Percentiles rank a stretch among this genome's conserved stretches.
Evolutionary conservation across 1,139 yeast species (phyloP).

Genomic region (Arxiozyma telluris): DNA sequence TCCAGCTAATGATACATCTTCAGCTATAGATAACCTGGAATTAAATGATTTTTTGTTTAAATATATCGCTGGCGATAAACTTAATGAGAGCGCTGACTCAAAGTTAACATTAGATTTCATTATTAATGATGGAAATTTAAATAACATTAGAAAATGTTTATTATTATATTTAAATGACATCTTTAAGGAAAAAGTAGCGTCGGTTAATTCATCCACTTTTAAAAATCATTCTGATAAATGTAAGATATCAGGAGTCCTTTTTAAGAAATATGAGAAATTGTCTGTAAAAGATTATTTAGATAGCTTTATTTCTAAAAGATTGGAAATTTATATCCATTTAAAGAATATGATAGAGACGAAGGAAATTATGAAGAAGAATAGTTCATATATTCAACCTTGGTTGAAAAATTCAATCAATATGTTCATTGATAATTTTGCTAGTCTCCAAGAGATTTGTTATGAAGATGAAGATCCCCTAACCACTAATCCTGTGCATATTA

Average conservation of each 20-base stretch:
- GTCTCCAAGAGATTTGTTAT: conserved; percentile 8
- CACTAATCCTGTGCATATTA: neutral
- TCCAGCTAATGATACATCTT: conserved; percentile 4
- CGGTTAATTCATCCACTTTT: conserved; percentile 1
- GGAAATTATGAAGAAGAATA: conserved; percentile 3
- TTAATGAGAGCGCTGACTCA: conserved; percentile 7
- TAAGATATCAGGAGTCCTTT: conserved; percentile 11
- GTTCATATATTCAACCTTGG: conserved; percentile 9
- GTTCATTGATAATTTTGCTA: conserved; percentile 13
- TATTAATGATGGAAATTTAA: conserved; percentile 9
- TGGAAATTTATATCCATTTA: conserved; percentile 11
- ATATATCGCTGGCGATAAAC: conserved; percentile 13
- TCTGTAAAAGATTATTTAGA: conserved; percentile 4
- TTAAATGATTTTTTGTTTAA: conserved; percentile 4
- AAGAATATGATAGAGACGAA: conserved; percentile 11
- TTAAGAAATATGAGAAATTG: conserved; percentile 14
- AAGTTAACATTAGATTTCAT: neutral
- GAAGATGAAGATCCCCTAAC: conserved; percentile 1
- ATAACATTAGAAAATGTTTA: conserved; percentile 17
- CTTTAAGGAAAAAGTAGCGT: conserved; percentile 8
- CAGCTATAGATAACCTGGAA: neutral
- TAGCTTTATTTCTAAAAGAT: conserved; percentile 10
- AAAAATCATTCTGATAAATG: neutral
- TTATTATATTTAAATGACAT: conserved; percentile 15
- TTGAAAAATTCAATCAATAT: conserved; percentile 9